Conservation (phyloP, 768 basidiomycete species). For the Dacryopinax primogenitus region DNA sequence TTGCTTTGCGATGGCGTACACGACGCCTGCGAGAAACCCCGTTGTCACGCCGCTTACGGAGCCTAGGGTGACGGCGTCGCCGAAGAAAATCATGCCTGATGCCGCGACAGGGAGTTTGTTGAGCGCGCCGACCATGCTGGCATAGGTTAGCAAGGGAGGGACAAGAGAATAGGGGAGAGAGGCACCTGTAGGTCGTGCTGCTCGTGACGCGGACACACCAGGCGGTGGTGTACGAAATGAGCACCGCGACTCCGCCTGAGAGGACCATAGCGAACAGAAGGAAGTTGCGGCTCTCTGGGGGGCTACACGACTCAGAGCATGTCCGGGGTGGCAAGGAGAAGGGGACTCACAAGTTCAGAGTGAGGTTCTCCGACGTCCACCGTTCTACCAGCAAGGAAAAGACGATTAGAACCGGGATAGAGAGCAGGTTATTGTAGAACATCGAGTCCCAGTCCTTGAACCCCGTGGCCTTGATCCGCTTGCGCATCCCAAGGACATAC, state of each 20-base stretch:
- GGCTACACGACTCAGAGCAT: conserved; percentile 39
- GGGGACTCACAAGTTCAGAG: conserved; percentile 72
- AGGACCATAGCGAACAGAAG: conserved; percentile 82
- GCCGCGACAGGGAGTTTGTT: conserved; percentile 98
- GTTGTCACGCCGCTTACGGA: conserved; percentile 76
- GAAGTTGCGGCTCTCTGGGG: conserved; percentile 60
- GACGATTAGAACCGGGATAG: conserved; percentile 75
- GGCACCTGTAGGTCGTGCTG: conserved; percentile 93
- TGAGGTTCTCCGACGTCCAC: conserved; percentile 69
- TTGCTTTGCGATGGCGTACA: conserved; percentile 91
- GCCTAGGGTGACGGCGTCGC: conserved; percentile 74
- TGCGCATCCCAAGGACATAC: conserved; percentile 92
- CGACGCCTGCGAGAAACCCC: conserved; percentile 82
- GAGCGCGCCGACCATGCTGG: conserved; percentile 88
- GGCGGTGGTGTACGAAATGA: conserved; percentile 95
- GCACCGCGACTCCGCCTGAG: conserved; percentile 94
- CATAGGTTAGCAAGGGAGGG: not conserved
- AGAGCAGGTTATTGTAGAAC: conserved; percentile 96
- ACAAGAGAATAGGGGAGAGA: conserved; percentile 1
- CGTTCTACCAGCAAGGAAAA: conserved; percentile 79
- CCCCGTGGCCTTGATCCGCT: conserved; percentile 84
- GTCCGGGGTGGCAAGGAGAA: not conserved
- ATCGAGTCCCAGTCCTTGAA: conserved; percentile 98
- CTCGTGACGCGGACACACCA: conserved; percentile 96
- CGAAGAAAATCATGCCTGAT: conserved; percentile 97